These are phyloP conservation scores for Fusarium nelsonii DNA, from an alignment of 2,329 filamentous ascomycete species.

Conservation along the genomic window DNA sequence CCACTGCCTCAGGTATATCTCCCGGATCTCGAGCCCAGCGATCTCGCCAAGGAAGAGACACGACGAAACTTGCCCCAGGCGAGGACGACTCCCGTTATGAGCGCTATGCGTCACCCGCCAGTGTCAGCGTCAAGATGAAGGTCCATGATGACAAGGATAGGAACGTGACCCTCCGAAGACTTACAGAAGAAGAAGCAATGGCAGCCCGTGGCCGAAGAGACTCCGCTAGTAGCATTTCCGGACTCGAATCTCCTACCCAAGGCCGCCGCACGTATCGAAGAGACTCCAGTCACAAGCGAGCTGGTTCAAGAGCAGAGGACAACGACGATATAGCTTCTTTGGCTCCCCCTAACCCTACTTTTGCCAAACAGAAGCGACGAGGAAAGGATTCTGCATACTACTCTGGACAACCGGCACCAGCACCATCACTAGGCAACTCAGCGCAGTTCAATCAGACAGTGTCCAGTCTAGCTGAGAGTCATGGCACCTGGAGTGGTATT, in stretches of 20 bases:
- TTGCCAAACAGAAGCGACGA: constrained; percentile 62
- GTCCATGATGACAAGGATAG: constrained; percentile 71
- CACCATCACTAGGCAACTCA: constrained; percentile 54
- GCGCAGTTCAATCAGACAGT: constrained; percentile 56
- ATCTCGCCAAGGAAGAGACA: constrained; percentile 59
- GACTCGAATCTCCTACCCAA: constrained; percentile 63
- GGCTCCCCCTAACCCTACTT: constrained; percentile 68
- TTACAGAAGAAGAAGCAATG: constrained; percentile 71
- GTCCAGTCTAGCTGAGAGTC: constrained; percentile 63
- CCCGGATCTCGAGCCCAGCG: constrained; percentile 55
- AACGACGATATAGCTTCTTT: constrained; percentile 58
- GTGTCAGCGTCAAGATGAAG: constrained; percentile 70
- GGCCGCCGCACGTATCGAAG: constrained; percentile 65
- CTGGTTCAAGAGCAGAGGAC: constrained; percentile 58
- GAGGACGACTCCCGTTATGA: constrained; percentile 55
- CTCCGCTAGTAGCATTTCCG: constrained; percentile 69
- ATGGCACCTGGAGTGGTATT: constrained; percentile 65
- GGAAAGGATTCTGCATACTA: constrained; percentile 73
- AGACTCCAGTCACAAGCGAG: constrained; percentile 62
- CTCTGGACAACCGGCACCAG: constrained; percentile 59
- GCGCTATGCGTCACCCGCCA: constrained; percentile 57
- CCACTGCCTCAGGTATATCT: constrained; percentile 50
- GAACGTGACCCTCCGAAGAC: constrained; percentile 70
- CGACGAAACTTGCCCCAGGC: constrained; percentile 58
- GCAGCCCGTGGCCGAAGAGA: constrained; percentile 60